Conservation (phyloP, 192 early-diverging fungal genomes). For the Coemansia sp. region DNA sequence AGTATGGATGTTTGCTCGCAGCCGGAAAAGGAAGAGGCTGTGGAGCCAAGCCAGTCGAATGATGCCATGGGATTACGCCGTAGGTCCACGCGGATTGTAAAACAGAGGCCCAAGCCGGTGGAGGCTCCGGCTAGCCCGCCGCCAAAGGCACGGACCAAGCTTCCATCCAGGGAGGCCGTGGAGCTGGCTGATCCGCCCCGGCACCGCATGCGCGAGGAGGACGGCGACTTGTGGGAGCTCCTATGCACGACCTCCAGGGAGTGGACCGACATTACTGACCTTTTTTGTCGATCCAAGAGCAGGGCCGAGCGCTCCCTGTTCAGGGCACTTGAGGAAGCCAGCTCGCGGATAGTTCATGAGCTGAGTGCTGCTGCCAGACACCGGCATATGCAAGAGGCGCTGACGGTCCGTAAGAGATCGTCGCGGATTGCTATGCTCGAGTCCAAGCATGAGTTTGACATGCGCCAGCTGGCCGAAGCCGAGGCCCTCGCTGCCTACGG, state of each 20-base stretch:
- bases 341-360: background rate
- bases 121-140: background rate
- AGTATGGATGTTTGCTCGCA: background rate
- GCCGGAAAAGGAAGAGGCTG: background rate
- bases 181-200: conserved; percentile 19
- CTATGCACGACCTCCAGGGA: conserved; percentile 18
- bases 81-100: conserved; percentile 12
- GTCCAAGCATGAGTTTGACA: background rate
- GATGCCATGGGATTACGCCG: conserved; percentile 3
- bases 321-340: background rate
- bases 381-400: conserved; percentile 7
- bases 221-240: conserved; percentile 42
- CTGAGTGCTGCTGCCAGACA: background rate
- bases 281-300: conserved; percentile 10
- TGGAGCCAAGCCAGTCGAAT: background rate
- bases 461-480: background rate
- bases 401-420: conserved; percentile 16
- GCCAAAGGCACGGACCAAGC: background rate
- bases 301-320: conserved; percentile 9
- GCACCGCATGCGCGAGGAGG: conserved; percentile 25
- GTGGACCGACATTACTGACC: conserved; percentile 12
- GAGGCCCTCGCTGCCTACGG: background rate
- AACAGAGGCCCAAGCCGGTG: background rate
- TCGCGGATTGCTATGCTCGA: conserved; percentile 15
- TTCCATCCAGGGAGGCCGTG: conserved; percentile 3